These are phyloP conservation scores for Alectoria sarmentosa DNA, from an alignment of 495 filamentous ascomycete species.

Conservation along the genomic window DNA sequence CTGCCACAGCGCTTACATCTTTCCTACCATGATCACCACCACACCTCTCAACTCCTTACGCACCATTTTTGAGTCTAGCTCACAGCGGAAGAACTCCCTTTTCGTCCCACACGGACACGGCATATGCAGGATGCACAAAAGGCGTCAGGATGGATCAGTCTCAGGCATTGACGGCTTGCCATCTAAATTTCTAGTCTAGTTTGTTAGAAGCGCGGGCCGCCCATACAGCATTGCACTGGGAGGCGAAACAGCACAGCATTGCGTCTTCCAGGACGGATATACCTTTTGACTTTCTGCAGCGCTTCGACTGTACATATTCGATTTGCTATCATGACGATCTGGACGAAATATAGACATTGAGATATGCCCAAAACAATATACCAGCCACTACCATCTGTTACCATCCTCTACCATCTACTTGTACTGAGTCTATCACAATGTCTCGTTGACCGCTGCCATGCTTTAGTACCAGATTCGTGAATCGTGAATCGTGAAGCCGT, in stretches of 20 bases:
- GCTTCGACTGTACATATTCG: slow-evolving; percentile 12
- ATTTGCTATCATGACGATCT: neutral
- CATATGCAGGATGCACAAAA: slow-evolving; percentile 2
- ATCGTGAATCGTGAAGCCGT: neutral
- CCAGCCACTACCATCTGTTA: neutral
- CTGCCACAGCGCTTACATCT: neutral
- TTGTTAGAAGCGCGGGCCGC: slow-evolving; percentile 9
- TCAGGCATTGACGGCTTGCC: slow-evolving; percentile 4
- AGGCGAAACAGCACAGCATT: slow-evolving; percentile 10
- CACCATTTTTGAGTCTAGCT: neutral
- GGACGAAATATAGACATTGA: slow-evolving; percentile 2
- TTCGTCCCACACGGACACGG: neutral
- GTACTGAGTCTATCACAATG: neutral
- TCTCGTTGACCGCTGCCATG: neutral
- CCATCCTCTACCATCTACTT: neutral
- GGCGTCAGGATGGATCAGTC: slow-evolving; percentile 1
- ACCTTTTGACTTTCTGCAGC: slow-evolving; percentile 9
- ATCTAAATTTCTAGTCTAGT: neutral
- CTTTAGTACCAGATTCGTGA: neutral
- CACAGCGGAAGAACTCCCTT: neutral
- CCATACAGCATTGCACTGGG: slow-evolving; percentile 4
- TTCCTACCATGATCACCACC: neutral
- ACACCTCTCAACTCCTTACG: neutral
- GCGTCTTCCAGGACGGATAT: neutral
- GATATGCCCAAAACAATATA: neutral